Evolutionary conservation across 192 early-diverging fungal genomes (phyloP), one percentile per base, ranked within the genome.

Genomic region (Dissophora ornata): DNA sequence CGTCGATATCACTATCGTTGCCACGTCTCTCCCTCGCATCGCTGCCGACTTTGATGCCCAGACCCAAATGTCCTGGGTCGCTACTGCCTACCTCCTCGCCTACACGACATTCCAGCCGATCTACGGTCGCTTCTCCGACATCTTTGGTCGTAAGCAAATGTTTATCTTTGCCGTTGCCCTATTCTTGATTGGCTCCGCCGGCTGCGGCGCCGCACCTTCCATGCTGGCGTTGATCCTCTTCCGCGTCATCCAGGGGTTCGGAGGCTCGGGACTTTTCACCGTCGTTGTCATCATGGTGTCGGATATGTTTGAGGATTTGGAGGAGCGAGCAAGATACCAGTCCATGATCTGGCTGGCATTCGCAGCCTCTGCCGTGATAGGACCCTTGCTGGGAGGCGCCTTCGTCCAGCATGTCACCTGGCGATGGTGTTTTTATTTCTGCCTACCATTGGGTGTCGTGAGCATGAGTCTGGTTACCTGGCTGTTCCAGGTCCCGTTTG

Each of bases 381-480:
- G 94, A 0, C 94, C 96, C 0, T 79, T 96, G n/a, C 44, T 95
- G 13, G 96, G 96, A 47, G 96, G 96, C 38, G 67, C 86, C 9
- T 91, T 98, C 34, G 91, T 90, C n/a, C 92, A 98, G 30, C 56
- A 69, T 2, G 57, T 82, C 12, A 84, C 79, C 36, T 90, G 91
- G 91, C 71, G 89, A 50, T 90, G 86, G 82, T 92, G 87, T 62
- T 95, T 95, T 69, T 96, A 85, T 79, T 88, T 94, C 69, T 95
- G 94, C 57, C 55, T 97, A 7, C 95, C 95, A 21, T 73, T 95
- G 57, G 92, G 93, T 12, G 83, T 78, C 6, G 16, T 91, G n/a
- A n/a, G 36, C 36, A 34, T 91, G 42, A 40, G 81, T 1, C 58
- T 90, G 6, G 84, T 88, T 32, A 59, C 75, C 48, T 64, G 83